Conservation (phyloP, 2,329 filamentous ascomycete species). For the Alternaria sp. region DNA sequence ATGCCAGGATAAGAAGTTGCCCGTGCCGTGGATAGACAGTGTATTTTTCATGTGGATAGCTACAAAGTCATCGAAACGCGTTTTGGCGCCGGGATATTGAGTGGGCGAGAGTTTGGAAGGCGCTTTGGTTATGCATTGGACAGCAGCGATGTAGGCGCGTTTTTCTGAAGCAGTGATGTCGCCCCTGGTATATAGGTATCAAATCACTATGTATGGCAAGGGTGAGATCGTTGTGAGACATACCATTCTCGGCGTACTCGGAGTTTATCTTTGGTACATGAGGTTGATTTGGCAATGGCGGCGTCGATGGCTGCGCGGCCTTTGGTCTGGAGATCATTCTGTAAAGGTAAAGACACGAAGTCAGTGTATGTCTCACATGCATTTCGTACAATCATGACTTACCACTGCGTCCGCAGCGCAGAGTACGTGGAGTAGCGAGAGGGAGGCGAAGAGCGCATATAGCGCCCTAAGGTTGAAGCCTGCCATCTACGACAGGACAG, state of each 20-base stretch:
- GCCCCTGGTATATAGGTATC: conserved; percentile 30
- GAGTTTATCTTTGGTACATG: conserved; percentile 44
- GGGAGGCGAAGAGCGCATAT: conserved; percentile 30
- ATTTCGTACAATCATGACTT: too few relatives aligned
- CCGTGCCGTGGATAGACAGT: conserved; percentile 44
- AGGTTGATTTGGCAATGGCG: conserved; percentile 36
- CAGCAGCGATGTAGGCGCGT: conserved; percentile 49
- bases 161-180: conserved; percentile 39
- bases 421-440: conserved; percentile 4
- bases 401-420: too few relatives aligned
- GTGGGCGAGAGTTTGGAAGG: conserved; percentile 33
- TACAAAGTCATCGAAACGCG: conserved; percentile 50
- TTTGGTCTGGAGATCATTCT: conserved; percentile 34
- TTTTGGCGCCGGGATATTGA: conserved; percentile 43
- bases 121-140: conserved; percentile 41
- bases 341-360: too few relatives aligned
- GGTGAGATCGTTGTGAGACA: background rate
- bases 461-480: conserved; percentile 27
- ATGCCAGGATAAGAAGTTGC: conserved; percentile 53
- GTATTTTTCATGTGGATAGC: conserved; percentile 50
- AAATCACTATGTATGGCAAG: background rate
- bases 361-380: too few relatives aligned
- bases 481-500: conserved; percentile 25
- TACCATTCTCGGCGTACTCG: conserved; percentile 44
- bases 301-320: conserved; percentile 39